phyloP scores from a whole-genome alignment of 495 filamentous ascomycete species.

The Tuber aestivum region DNA sequence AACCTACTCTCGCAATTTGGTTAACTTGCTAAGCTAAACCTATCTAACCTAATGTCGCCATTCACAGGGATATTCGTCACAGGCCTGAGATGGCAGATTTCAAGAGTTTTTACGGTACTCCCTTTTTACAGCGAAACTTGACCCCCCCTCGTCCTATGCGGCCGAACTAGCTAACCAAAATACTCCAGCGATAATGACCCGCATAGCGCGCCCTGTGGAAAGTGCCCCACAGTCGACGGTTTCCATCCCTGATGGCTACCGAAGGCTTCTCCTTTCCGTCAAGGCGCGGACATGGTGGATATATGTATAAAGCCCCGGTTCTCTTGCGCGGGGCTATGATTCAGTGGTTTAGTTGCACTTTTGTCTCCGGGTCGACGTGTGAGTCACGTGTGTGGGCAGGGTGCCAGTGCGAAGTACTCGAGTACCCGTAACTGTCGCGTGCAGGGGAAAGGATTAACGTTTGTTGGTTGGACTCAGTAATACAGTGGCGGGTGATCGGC shows the following conservation, averaged over 20 bases:
- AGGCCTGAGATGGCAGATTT: no score
- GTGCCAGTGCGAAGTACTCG: not conserved
- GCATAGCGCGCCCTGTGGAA: not conserved
- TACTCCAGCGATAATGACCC: not conserved
- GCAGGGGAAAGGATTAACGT: no score
- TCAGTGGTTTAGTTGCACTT: no score
- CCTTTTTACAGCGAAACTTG: not conserved
- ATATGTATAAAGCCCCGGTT: not conserved
- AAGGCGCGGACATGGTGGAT: no score
- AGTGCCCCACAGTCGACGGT: not conserved
- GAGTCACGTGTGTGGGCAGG: not conserved
- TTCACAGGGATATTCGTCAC: no score
- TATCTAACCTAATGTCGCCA: no score
- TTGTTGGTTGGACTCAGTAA: not conserved
- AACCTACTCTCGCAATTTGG: no score
- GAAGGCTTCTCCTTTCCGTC: not conserved
- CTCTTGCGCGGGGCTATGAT: no score
- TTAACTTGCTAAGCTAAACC: no score
- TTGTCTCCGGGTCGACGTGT: slow-evolving; percentile 2
- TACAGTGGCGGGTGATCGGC: not conserved
- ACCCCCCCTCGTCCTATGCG: not conserved
- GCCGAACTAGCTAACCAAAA: not conserved
- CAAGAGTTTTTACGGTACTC: no score
- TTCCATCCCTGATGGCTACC: not conserved
- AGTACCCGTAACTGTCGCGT: not conserved